Evolutionary conservation across 805 yeast genomes (phyloP), one percentile per base, ranked within the genome.

Genomic region (Hanseniaspora occidentalis): DNA sequence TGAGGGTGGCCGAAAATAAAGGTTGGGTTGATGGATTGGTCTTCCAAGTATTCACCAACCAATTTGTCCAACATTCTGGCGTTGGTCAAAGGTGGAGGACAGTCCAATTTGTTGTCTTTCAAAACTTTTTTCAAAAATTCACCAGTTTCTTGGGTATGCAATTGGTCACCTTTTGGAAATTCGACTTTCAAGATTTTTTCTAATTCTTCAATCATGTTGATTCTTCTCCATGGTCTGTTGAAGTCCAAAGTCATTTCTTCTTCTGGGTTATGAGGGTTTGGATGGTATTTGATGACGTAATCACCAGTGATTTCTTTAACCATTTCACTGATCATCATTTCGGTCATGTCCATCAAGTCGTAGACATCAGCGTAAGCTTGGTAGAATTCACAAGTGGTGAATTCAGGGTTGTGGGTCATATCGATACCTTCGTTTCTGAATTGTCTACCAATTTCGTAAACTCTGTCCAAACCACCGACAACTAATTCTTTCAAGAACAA

Each of bases 381-480:
- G 66, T 89, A 89, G 67, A 89, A 89, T 69, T 89, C 98, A 74
- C 97, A 89, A 45, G 97, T 88, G 56, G 97, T 89, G 69, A 89
- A 89, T 70, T 89, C 98, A 43, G 97, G 97, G 75, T 89, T 89
- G 66, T 89, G 98, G 48, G 96, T 89, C 89, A 84, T 77, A 66
- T 89, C 98, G 49, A 89, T 88, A 66, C 97, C 96, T 67, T 89
- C 97, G 61, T 89, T 89, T 75, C 98, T 83, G 72, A 89, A 89
- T 68, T 88, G 96, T 67, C 96, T 85, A 47, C 98, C 98, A 58
- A 89, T 89, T 71, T 89, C 98, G 62, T 89, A 89, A 46, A 89
- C 97, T 68, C 96, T 79, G 62, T 92, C 96, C 76, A 89, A 70
- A 61, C 98, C 98, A 67, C 96, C 96, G 48, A 89, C 96, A 50